A percentile compares a stretch with the other conserved stretches of the same genome.
These are phyloP conservation scores for Barnettozyma californica DNA, from an alignment of 805 yeast genomes.

Conservation along the genomic window DNA sequence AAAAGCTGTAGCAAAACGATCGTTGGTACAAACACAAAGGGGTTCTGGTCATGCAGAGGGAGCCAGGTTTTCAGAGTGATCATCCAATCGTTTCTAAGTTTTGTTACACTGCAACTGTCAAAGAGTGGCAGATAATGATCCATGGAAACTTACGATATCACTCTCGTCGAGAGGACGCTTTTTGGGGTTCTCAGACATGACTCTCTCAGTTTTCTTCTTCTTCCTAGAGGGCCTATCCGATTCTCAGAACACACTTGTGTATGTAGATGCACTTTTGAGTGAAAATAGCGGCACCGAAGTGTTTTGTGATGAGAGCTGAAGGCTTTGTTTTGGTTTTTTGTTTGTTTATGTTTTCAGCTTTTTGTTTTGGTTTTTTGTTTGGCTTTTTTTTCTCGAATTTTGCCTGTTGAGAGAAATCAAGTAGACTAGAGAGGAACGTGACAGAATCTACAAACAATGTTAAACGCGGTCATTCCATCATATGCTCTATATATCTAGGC, in stretches of 20 bases:
- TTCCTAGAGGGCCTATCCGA: background rate
- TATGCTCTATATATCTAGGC: background rate
- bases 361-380: conserved; percentile 9
- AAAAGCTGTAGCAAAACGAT: background rate
- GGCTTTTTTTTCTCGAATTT: background rate
- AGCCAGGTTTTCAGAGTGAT: background rate
- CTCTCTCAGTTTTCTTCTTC: background rate
- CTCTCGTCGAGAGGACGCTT: conserved; percentile 9
- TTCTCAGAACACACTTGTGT: background rate
- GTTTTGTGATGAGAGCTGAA: background rate
- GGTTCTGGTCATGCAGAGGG: background rate
- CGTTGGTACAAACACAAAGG: background rate
- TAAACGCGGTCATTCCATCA: background rate
- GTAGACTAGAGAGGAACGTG: background rate
- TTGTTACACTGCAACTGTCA: background rate
- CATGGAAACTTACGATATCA: conserved; percentile 7
- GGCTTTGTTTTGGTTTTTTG: conserved; percentile 9
- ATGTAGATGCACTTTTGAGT: background rate
- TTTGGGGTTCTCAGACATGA: conserved; percentile 8
- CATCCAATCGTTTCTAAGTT: background rate
- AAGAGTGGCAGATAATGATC: background rate
- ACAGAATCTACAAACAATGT: background rate
- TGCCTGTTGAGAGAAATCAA: background rate
- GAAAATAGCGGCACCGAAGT: background rate
- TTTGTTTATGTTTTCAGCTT: conserved; percentile 9